Conservation (phyloP, 257 asterid species). For the Petunia secreta region DNA sequence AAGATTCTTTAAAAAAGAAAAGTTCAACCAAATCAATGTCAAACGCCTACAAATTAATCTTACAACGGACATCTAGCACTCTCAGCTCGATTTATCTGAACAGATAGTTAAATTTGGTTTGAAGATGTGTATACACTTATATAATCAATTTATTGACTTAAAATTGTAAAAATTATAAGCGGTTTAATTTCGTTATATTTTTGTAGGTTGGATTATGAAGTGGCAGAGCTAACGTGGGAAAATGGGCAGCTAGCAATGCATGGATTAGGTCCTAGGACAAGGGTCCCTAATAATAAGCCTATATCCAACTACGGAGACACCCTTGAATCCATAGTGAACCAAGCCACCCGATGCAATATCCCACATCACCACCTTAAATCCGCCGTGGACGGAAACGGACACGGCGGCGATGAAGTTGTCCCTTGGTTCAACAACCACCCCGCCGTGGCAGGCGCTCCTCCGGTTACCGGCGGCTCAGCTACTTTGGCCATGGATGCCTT, state of each 20-base stretch:
- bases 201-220: constrained; percentile 59
- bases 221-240: constrained; percentile 75
- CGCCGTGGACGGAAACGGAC: constrained; percentile 25
- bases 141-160: neutral
- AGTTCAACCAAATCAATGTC: too few species aligned
- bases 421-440: constrained; percentile 56
- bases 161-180: neutral
- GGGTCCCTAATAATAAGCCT: constrained; percentile 50
- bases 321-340: constrained; percentile 83
- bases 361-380: constrained; percentile 34
- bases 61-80: too few species aligned
- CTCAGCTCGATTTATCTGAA: too few species aligned
- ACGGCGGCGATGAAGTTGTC: constrained; percentile 35
- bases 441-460: constrained; percentile 27
- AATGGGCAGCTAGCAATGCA: constrained; percentile 75
- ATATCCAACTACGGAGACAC: constrained; percentile 60
- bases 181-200: neutral
- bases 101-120: constrained; percentile 25
- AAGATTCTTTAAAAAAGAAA: too few species aligned
- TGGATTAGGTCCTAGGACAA: constrained; percentile 52
- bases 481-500: constrained; percentile 64
- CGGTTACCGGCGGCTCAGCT: constrained; percentile 24
- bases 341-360: constrained; percentile 49
- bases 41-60: too few species aligned
- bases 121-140: neutral